Base-by-base conservation (phyloP, 164 flowering plant genomes). In the Liriodendron chinense region DNA sequence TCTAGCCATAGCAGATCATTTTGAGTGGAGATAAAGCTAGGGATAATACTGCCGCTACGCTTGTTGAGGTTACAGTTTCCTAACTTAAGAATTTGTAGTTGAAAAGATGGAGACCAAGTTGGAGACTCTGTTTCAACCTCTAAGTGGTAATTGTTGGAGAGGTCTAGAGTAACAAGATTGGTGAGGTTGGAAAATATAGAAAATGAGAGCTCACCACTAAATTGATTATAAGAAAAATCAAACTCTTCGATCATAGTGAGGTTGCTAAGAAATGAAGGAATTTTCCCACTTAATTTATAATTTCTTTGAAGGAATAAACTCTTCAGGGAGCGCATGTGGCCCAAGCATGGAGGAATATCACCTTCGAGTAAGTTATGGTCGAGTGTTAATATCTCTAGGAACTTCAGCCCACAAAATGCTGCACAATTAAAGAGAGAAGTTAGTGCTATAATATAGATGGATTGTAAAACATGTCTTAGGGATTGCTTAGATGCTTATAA, bases 21-120 rank as follows among this genome's bases (percentile, higher is more conserved):
- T 48, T 70, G 72, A n/a, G 9, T 50, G 18, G 61, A 47, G 34
- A 70, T 1, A 18, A 70, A 70, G 61, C 61, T 70, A 48, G 59
- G 72, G 49, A 70, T 26, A 13, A 26, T n/a, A 16, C 25, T 67
- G 70, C 48, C 61, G 0, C 23, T 48, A 48, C 47, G n/a, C 23
- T 26, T 53, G 47, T 71, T 71, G 47, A 71, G 16, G 47, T 53
- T 56, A 23, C 74, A 71, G 0, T 5, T 24, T 8, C 21, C 10
- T 23, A 71, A 28, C 1, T 57, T 24, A 20, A 71, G 50, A 26
- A 20, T 1, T 12, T 25, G 2, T 12, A 71, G 12, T 71, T 71
- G 74, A 28, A 71, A 56, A 1, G 65, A 24, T 0, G 74, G 74
- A 24, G 25, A 64, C 65, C 74, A 71, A 71, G 47, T 53, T 25